Conservation (phyloP, 2,329 filamentous ascomycete genomes). For the Ceratocystis ficicola region DNA sequence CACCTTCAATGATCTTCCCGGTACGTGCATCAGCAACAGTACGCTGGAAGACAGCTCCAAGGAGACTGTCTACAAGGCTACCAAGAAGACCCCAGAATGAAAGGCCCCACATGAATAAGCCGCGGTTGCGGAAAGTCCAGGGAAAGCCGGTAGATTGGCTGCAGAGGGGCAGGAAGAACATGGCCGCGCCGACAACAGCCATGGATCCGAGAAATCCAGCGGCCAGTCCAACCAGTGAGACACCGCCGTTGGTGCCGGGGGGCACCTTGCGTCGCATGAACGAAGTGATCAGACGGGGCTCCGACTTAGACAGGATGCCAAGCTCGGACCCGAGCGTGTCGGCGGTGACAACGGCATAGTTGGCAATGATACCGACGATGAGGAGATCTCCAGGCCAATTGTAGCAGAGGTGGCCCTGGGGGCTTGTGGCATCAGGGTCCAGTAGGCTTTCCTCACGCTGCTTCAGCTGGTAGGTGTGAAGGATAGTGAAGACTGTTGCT, state of each 20-base stretch:
- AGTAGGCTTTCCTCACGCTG: slow-evolving; percentile 35
- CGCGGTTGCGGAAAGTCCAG: slow-evolving; percentile 39
- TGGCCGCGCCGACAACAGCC: slow-evolving; percentile 53
- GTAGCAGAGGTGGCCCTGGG: slow-evolving; percentile 41
- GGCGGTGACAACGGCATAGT: slow-evolving; percentile 83
- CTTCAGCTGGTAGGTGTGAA: slow-evolving; percentile 49
- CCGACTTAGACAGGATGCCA: slow-evolving; percentile 66
- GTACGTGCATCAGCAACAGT: slow-evolving; percentile 73
- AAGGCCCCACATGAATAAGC: slow-evolving; percentile 43
- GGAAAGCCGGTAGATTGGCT: slow-evolving; percentile 35
- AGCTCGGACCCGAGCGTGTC: slow-evolving; percentile 95
- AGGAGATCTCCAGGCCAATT: slow-evolving; percentile 51
- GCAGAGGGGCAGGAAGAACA: slow-evolving; percentile 60
- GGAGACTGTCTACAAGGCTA: slow-evolving; percentile 73
- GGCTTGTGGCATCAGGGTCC: slow-evolving; percentile 28
- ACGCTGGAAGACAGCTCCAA: slow-evolving; percentile 74
- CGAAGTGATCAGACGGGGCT: slow-evolving; percentile 78
- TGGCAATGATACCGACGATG: slow-evolving; percentile 55
- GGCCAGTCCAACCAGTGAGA: slow-evolving; percentile 60
- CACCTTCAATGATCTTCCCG: slow-evolving; percentile 81
- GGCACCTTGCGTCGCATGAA: slow-evolving; percentile 65
- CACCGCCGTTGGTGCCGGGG: slow-evolving; percentile 84
- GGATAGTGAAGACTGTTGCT: slow-evolving; percentile 52
- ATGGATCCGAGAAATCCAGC: slow-evolving; percentile 65
- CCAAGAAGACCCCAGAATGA: slow-evolving; percentile 64